Conservation (phyloP, 1,284 basidiomycete species). For the Pseudozyma hubeiensis region DNA sequence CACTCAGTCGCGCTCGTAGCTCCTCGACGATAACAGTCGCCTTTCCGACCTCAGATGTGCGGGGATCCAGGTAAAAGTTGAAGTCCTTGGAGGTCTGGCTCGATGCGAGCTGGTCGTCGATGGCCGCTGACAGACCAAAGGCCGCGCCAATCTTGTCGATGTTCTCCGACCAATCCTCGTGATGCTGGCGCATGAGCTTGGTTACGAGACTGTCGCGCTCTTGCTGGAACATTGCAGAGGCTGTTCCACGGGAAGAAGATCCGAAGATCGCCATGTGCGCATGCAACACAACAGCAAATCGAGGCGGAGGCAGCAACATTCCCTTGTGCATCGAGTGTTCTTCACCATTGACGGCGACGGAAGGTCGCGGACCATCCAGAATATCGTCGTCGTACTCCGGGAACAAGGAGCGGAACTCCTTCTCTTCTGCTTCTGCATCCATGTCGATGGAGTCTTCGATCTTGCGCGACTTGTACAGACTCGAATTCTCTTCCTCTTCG, state of each 20-base stretch:
- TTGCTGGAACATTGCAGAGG: constrained; percentile 13
- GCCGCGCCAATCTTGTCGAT: constrained; percentile 55
- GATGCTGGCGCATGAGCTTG: constrained; percentile 39
- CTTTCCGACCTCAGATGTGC: constrained; percentile 49
- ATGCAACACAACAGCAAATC: constrained; percentile 31
- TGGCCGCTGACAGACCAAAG: constrained; percentile 50
- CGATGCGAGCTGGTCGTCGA: constrained; percentile 25
- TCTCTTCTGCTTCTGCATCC: constrained; percentile 78
- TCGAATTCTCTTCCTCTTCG: constrained; percentile 76
- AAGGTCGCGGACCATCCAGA: constrained; percentile 41
- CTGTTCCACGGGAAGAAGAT: constrained; percentile 2
- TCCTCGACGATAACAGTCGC: constrained; percentile 51
- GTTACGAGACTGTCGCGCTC: constrained; percentile 34
- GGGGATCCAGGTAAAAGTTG: constrained; percentile 66
- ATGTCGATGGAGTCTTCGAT: constrained; percentile 75
- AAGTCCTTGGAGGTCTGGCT: constrained; percentile 21
- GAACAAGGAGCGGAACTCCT: constrained; percentile 84
- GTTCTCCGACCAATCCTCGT: constrained; percentile 37
- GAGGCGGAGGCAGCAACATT: constrained; percentile 34
- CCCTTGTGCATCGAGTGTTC: constrained; percentile 18
- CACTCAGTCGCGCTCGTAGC: constrained; percentile 44
- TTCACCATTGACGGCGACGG: constrained; percentile 3
- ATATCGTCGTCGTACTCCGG: constrained; percentile 82
- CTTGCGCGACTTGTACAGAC: constrained; percentile 81
- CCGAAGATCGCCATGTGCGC: constrained; percentile 56